phyloP scores from a whole-genome alignment of 1,284 basidiomycete species.

The Pisolithus thermaeus region DNA sequence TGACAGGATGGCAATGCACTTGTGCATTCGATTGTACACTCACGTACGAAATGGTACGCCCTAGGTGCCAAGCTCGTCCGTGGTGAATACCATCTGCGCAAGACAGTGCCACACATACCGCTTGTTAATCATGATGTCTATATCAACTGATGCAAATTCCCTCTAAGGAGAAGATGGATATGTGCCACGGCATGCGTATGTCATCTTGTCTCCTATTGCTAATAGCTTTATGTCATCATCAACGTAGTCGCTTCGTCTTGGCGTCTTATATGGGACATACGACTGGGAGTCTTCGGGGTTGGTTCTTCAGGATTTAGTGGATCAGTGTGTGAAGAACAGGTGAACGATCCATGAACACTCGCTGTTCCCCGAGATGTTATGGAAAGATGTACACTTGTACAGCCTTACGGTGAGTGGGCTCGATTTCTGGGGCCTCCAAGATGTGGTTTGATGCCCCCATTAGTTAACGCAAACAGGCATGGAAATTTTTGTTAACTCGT shows the following conservation, averaged over 20 bases:
- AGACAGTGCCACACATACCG: slow-evolving; percentile 50
- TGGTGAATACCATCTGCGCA: slow-evolving; percentile 87
- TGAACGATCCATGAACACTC: no score
- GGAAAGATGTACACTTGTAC: slow-evolving; percentile 67
- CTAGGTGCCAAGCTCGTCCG: slow-evolving; percentile 95
- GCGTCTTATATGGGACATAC: slow-evolving; percentile 76
- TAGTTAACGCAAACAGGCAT: slow-evolving; percentile 48
- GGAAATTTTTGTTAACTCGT: slow-evolving; percentile 73
- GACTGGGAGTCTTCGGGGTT: slow-evolving; percentile 65
- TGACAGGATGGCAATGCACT: slow-evolving; percentile 64
- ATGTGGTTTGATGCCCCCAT: no score
- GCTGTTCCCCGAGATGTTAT: slow-evolving; percentile 51
- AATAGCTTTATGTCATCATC: no score
- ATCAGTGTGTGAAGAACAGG: no score
- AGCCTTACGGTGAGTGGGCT: slow-evolving; percentile 68
- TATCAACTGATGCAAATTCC: slow-evolving; percentile 53
- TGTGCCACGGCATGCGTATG: no score
- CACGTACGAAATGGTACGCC: slow-evolving; percentile 65
- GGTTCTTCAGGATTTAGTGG: slow-evolving; percentile 60
- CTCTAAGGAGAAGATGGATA: no score
- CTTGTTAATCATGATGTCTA: slow-evolving; percentile 25
- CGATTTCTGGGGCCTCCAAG: no score
- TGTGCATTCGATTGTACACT: slow-evolving; percentile 58
- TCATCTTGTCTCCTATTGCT: no score
- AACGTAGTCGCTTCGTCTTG: no score